Base-by-base conservation (phyloP, 148 eudicot species). In the Fallopia convolvulus region DNA sequence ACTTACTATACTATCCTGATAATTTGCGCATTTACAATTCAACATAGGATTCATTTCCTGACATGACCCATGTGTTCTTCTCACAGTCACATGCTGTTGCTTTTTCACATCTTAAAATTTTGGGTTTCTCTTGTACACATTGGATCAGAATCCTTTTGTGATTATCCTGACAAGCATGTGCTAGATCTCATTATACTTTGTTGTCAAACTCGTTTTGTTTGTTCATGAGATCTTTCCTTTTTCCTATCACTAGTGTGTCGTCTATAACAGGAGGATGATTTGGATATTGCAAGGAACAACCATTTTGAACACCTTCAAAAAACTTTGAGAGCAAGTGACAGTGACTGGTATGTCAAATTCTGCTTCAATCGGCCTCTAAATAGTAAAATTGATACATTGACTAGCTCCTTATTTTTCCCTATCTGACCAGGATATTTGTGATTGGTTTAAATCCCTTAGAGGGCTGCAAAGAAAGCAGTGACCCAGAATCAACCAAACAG, bases 361-460 rank as follows among this genome's bases (percentile, higher is more conserved):
- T 11, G n/a, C 74, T 58, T 26, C 56, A 8, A 21, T 47, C 30
- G 15, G 49, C 30, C 66, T 13, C 23, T 74, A 75, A 49, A 72
- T 33, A n/a, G 8, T 13, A 42, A n/a, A 77, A 66, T 55, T 58
- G 46, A 74, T 78, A 39, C 9, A n/a, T 58, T 77, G 21, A 36
- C 48, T 33, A 15, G 5, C 76, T 55, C 52, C 30, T 26, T 52
- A 5, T 73, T 50, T 55, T 30, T 80, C 46, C 8, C 52, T n/a
- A 36, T 39, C 30, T 72, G 20, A 71, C 75, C 83, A 88, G 93
- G 93, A 77, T 71, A 66, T 80, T 90, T 75, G 86, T 83, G 47
- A 75, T 83, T 58, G 89, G 89, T 23, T 79, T 80, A 55, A 85
- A 86, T 42, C 82, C 85, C 30, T 50, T 90, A 71, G 73, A 74